These are phyloP conservation scores for Globisporangium cylindrosporum DNA, from an alignment of 352 stramenopile genomes.

Conservation along the genomic window DNA sequence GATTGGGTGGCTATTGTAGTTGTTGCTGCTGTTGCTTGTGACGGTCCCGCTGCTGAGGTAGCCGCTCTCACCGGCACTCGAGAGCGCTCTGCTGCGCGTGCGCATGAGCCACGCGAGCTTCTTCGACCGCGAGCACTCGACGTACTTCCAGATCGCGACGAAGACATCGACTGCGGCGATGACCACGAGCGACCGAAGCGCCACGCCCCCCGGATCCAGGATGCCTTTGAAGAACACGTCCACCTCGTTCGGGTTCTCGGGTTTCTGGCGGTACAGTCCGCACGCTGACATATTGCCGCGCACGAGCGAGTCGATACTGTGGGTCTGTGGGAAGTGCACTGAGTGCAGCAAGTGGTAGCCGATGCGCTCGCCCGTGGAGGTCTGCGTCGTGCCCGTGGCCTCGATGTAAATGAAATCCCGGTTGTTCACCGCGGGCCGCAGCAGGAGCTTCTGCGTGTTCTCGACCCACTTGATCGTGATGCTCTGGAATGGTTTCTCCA, in stretches of 20 bases:
- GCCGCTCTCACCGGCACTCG: background rate
- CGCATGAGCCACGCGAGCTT: conserved; percentile 19
- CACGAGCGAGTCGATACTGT: conserved; percentile 10
- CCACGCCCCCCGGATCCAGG: conserved; percentile 27
- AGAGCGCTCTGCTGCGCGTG: background rate
- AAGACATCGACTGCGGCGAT: conserved; percentile 27
- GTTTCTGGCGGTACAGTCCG: conserved; percentile 36
- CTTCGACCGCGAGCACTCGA: conserved; percentile 10
- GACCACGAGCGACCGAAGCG: conserved; percentile 27
- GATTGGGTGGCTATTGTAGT: background rate
- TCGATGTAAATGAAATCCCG: conserved; percentile 35
- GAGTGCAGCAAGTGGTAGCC: conserved; percentile 41
- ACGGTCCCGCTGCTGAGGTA: background rate
- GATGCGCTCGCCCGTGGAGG: conserved; percentile 25
- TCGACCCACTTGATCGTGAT: conserved; percentile 39
- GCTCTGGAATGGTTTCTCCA: conserved; percentile 28
- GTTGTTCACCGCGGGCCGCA: conserved; percentile 27
- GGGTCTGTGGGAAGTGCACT: conserved; percentile 22
- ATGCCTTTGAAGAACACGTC: conserved; percentile 44
- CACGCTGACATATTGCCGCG: conserved; percentile 42
- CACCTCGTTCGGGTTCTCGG: conserved; percentile 24
- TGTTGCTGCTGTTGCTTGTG: background rate
- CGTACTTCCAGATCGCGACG: conserved; percentile 22
- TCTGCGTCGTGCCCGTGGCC: conserved; percentile 21
- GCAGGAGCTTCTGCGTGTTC: conserved; percentile 24